Base-by-base conservation (phyloP, 1,284 basidiomycete genomes). In the Microbotryum violaceum region DNA sequence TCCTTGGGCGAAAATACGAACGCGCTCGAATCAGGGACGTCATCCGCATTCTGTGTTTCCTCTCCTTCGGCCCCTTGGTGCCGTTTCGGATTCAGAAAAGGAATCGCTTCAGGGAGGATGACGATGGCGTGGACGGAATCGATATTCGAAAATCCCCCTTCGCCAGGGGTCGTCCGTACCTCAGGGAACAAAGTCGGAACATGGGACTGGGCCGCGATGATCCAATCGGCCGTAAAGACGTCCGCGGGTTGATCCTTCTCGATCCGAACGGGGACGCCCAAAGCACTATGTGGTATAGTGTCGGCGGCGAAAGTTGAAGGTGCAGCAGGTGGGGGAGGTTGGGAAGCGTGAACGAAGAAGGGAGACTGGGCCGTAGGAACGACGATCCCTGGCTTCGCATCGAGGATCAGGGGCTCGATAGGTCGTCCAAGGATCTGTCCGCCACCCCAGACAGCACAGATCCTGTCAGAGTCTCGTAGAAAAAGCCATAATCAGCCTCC, bases 351-450 rank as follows among this genome's bases (percentile, higher is more conserved):
- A 16, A 48, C 33, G 44, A 58, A 44, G 54, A 65, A 57, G 3
- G 55, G 57, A 14, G 63, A 48, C 60, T 62, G 61, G 9, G 64
- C 58, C 8, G 60, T 46, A 7, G 61, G 45, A 42, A 66, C 56
- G 49, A 54, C 23, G 16, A 18, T 31, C 4, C 64, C 59, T 21
- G 53, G 50, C 23, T 55, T 16, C 20, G 60, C 58, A 20, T 37
- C 46, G 54, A 72, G 74, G 0, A 66, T 75, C 23, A 84, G 73
- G 9, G 80, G 78, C 1, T 71, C 65, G 12, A 88, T 74, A 0
- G 75, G 74, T 47, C 82, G 80, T n/a, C 85, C 88, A 2, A 96
- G 82, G 62, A 96, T 86, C 73, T 94, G 94, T 2, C 86, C 86
- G 0, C 82, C 86, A 10, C 91, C 90, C 65, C 82, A 82, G 7